Evolutionary conservation across 2,329 filamentous ascomycete species (phyloP), one percentile per base, ranked within the genome.

Genomic region (Ophiostoma sp.): DNA sequence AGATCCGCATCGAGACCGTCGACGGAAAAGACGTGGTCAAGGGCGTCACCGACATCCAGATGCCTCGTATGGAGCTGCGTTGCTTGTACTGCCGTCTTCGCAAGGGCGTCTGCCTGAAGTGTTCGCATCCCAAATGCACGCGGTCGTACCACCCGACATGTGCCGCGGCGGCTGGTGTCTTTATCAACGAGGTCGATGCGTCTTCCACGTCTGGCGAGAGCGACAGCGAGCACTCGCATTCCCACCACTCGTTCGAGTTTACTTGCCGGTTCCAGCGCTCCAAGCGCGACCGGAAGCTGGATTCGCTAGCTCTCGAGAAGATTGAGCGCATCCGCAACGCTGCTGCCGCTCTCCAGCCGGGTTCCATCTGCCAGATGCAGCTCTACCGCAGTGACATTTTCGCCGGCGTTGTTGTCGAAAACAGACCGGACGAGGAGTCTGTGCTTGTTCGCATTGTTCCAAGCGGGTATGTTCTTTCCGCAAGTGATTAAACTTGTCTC

Each of bases 31-130:
- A 97, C 75, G 87, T 90, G 11, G 88, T 98, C 31, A 92, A 88
- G 77, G 95, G 97, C 77, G 88, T 94, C 69, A 87, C 89, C n/a
- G 89, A 89, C 75, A 94, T 98, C 77, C 91, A 93, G 79, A 95
- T 96, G 81, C 93, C 93, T 72, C 92, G 95, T 25, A 84, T 97
- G 77, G 94, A 97, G 33, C 90, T 98, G 77, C 97, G 97, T 82
- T 99, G 96, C 81, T 90, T 97, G 75, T 97, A 93, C 83, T 99
- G 96, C 80, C 93, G 95, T 45, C 97, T 94, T 42, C 97, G 96
- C 82, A 93, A 92, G 73, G 96, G 96, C n/a, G 94, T 94, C 19
- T 98, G 95, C 83, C 97, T 99, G 83, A 95, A 98, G 81, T 99
- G 96, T 82, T 97, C 94, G 0, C 92, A 94, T 77, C 95, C 95